These are phyloP conservation scores for Puccinia hordei DNA, from an alignment of 1,284 basidiomycete species.

Conservation along the genomic window DNA sequence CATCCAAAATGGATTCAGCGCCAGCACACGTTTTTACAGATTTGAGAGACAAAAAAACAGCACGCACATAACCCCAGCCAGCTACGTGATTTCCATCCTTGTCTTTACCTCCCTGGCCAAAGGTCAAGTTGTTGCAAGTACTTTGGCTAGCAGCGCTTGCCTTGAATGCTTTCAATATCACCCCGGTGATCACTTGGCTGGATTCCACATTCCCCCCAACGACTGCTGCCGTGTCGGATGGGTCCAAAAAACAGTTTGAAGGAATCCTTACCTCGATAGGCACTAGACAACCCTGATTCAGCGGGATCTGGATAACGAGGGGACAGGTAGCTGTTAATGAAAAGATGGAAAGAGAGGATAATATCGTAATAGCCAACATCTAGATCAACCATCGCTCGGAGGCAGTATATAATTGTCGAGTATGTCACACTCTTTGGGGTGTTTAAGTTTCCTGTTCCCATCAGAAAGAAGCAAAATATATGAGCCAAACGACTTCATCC, in stretches of 20 bases:
- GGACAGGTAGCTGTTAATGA: neutral
- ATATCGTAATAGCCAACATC: slow-evolving; percentile 62
- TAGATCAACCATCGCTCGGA: slow-evolving; percentile 84
- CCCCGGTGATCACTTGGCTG: slow-evolving; percentile 89
- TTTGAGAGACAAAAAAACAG: neutral
- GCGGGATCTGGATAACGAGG: slow-evolving; percentile 55
- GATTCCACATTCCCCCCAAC: slow-evolving; percentile 92
- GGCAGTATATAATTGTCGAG: slow-evolving; percentile 88
- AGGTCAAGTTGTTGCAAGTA: slow-evolving; percentile 84
- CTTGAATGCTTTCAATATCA: slow-evolving; percentile 88
- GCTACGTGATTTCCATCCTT: slow-evolving; percentile 71
- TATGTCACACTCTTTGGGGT: slow-evolving; percentile 80
- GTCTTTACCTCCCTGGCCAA: slow-evolving; percentile 83
- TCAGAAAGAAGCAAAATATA: neutral
- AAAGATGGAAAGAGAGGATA: neutral
- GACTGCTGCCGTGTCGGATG: slow-evolving; percentile 76
- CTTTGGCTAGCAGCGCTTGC: slow-evolving; percentile 92
- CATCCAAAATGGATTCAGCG: neutral
- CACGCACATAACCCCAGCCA: slow-evolving; percentile 76
- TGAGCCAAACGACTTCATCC: neutral
- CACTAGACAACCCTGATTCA: slow-evolving; percentile 63
- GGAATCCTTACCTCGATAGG: slow-evolving; percentile 73
- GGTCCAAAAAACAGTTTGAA: slow-evolving; percentile 74
- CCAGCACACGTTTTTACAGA: neutral
- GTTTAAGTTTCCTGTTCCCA: slow-evolving; percentile 40